A percentile compares a stretch with the other conserved stretches of the same genome.
These are phyloP conservation scores for Periconia sp. DNA, from an alignment of 2,329 filamentous ascomycete species.

Conservation along the genomic window DNA sequence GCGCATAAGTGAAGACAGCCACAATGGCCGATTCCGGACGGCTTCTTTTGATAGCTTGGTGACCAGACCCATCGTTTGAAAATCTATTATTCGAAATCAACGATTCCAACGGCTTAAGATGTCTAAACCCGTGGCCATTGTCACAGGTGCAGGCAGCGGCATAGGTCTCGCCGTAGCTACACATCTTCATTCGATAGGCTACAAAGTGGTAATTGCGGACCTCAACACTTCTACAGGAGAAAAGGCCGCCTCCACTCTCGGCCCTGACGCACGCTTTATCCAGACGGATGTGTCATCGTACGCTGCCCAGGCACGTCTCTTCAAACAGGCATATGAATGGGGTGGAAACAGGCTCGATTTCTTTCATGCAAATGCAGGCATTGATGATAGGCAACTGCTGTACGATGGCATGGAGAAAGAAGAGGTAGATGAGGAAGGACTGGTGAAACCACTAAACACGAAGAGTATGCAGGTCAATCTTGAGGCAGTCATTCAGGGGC, in stretches of 20 bases:
- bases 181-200: constrained; percentile 47
- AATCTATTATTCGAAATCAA: neutral
- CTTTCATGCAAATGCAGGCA: constrained; percentile 53
- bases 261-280: constrained; percentile 42
- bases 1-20: neutral
- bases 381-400: constrained; percentile 47
- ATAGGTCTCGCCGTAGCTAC: constrained; percentile 53
- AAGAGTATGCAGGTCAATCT: constrained; percentile 50
- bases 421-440: constrained; percentile 40
- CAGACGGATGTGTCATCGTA: constrained; percentile 50
- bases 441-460: constrained; percentile 46
- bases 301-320: constrained; percentile 45
- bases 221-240: constrained; percentile 41
- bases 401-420: constrained; percentile 40
- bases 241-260: constrained; percentile 35
- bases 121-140: constrained; percentile 50
- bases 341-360: constrained; percentile 51
- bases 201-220: constrained; percentile 53
- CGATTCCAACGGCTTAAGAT: constrained; percentile 20
- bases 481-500: constrained; percentile 48
- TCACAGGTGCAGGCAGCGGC: constrained; percentile 54
- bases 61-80: neutral
- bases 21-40: neutral
- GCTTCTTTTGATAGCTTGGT: neutral
- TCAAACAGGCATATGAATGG: constrained; percentile 50